A percentile compares a stretch with the other conserved stretches of the same genome.
These are phyloP conservation scores for Cystobasidium ongulense DNA, from an alignment of 768 basidiomycete genomes.

Conservation along the genomic window DNA sequence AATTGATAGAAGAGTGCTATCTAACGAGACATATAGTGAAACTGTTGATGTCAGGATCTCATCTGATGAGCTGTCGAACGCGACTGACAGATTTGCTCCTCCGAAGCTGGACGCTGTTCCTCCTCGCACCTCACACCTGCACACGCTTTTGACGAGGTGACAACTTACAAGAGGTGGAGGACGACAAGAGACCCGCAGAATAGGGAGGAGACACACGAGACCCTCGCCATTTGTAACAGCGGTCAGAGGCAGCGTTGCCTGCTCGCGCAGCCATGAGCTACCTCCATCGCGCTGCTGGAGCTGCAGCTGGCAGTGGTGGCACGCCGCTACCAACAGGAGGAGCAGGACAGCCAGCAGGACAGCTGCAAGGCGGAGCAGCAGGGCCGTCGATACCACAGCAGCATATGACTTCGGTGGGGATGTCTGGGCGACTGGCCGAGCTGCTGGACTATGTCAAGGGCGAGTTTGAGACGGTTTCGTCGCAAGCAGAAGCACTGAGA, in stretches of 20 bases:
- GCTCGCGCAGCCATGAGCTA: not conserved
- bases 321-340: not conserved
- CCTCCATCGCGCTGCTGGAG: not conserved
- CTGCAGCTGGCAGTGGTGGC: not conserved
- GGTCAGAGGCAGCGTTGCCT: not conserved
- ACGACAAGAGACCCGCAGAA: no score
- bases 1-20: not conserved
- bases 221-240: no score
- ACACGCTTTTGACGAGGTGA: not conserved
- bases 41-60: no score
- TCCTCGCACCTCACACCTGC: not conserved
- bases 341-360: not conserved
- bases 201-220: no score
- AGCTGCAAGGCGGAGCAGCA: not conserved
- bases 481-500: constrained; percentile 61
- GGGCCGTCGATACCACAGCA: not conserved
- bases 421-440: constrained; percentile 48
- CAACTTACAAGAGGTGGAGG: no score
- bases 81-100: not conserved
- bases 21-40: not conserved
- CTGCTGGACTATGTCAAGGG: constrained; percentile 69
- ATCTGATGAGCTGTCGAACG: not conserved
- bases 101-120: not conserved
- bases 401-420: not conserved
- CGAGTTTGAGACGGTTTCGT: constrained; percentile 69